Conservation (phyloP, 768 basidiomycete species). For the Panaeolus papilionaceus region DNA sequence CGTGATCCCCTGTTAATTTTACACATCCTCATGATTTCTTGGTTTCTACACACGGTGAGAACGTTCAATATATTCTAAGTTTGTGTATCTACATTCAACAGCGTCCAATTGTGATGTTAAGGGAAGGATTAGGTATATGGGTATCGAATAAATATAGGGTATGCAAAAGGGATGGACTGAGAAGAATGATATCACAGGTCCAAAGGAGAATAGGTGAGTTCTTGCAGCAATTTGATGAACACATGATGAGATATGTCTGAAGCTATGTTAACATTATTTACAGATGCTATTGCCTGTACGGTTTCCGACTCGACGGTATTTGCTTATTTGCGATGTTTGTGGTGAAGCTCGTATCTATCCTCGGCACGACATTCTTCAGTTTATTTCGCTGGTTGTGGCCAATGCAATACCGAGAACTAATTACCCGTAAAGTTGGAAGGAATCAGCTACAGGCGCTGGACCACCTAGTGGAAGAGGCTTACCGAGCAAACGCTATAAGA, state of each 20-base stretch:
- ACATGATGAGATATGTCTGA: background rate
- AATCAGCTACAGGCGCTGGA: background rate
- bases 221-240: background rate
- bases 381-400: background rate
- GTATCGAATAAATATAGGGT: background rate
- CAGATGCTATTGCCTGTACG: background rate
- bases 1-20: no score
- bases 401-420: conserved; percentile 4
- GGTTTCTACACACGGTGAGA: no score
- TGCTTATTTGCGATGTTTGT: background rate
- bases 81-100: no score
- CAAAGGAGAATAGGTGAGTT: background rate
- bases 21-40: no score
- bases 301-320: background rate
- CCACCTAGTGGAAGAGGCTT: background rate
- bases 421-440: background rate
- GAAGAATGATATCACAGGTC: background rate
- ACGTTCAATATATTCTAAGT: no score
- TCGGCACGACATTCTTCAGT: background rate
- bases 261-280: background rate
- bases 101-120: background rate
- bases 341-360: background rate
- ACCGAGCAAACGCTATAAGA: conserved; percentile 8
- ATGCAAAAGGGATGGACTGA: background rate
- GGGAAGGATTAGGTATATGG: background rate